phyloP scores from a whole-genome alignment of 257 asterid genomes.

The Solanum commersonii region DNA sequence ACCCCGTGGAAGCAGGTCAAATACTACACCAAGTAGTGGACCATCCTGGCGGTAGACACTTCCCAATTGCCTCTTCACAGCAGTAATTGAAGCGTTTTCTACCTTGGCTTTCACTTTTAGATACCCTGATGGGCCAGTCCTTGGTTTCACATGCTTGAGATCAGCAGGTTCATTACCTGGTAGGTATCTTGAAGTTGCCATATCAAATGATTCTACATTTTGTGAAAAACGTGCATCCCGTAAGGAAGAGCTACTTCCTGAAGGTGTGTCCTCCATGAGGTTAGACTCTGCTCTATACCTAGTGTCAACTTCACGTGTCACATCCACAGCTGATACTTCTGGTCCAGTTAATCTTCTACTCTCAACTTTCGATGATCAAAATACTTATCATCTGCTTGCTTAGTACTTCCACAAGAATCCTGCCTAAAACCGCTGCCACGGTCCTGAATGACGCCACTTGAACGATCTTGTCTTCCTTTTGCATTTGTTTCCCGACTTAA shows the following conservation, averaged over 20 bases:
- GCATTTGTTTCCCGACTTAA: constrained; percentile 27
- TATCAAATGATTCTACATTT: constrained; percentile 27
- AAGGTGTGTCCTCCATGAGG: constrained; percentile 45
- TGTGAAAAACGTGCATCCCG: constrained; percentile 29
- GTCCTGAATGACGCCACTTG: constrained; percentile 71
- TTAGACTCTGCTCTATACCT: constrained; percentile 27
- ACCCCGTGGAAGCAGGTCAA: constrained; percentile 78
- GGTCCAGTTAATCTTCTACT: constrained; percentile 44
- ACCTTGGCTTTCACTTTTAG: constrained; percentile 71
- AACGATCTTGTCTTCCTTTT: constrained; percentile 54
- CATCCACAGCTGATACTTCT: constrained; percentile 46
- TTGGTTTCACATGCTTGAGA: constrained; percentile 31
- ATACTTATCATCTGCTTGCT: constrained; percentile 46
- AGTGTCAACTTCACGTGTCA: constrained; percentile 34
- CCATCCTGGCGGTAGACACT: constrained; percentile 67
- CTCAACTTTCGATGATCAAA: constrained; percentile 61
- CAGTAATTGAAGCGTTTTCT: constrained; percentile 72
- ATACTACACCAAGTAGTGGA: constrained; percentile 85
- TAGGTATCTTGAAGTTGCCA: constrained; percentile 37
- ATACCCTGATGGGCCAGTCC: constrained; percentile 93
- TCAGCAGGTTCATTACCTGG: constrained; percentile 30
- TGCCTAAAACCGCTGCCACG: constrained; percentile 77
- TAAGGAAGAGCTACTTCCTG: constrained; percentile 68
- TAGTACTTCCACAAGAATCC: constrained; percentile 97
- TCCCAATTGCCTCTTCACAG: constrained; percentile 85